Percentiles rank a stretch among this genome's conserved stretches.
These are phyloP conservation scores for Eucalyptus sp. DNA, from an alignment of 345 rosid species.

Conservation along the genomic window DNA sequence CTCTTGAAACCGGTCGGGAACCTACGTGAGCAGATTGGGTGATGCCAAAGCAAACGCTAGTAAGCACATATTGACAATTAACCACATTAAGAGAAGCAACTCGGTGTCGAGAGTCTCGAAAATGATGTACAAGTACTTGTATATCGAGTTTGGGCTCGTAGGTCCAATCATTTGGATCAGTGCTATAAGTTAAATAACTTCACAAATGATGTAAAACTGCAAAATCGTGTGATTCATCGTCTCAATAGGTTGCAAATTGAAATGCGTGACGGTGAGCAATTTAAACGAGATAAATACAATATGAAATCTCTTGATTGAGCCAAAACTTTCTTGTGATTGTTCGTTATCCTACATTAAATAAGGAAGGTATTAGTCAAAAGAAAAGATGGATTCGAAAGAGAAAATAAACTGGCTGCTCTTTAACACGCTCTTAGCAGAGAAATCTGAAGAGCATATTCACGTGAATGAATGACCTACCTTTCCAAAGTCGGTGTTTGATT, in stretches of 20 bases:
- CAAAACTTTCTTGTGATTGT: neutral
- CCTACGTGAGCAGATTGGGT: rapidly evolving
- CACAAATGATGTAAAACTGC: neutral
- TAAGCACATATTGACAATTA: too few relatives aligned
- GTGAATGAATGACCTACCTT: too few relatives aligned
- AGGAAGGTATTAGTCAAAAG: too few relatives aligned
- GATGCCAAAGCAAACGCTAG: neutral
- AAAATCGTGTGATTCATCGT: rapidly evolving
- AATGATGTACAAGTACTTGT: neutral
- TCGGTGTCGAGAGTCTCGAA: rapidly evolving
- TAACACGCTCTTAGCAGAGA: too few relatives aligned
- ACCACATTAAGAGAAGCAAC: too few relatives aligned
- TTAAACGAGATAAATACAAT: neutral
- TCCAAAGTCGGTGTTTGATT: neutral
- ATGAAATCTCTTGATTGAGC: neutral
- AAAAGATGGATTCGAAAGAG: too few relatives aligned
- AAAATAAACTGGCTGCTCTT: too few relatives aligned
- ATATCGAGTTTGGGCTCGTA: rapidly evolving
- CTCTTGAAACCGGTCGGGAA: rapidly evolving
- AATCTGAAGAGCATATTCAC: too few relatives aligned
- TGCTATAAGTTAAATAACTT: neutral
- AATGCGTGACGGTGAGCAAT: rapidly evolving
- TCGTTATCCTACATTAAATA: rapidly evolving
- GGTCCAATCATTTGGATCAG: rapidly evolving
- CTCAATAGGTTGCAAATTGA: rapidly evolving